phyloP scores from a whole-genome alignment of 768 basidiomycete genomes.

The Suillus plorans region DNA sequence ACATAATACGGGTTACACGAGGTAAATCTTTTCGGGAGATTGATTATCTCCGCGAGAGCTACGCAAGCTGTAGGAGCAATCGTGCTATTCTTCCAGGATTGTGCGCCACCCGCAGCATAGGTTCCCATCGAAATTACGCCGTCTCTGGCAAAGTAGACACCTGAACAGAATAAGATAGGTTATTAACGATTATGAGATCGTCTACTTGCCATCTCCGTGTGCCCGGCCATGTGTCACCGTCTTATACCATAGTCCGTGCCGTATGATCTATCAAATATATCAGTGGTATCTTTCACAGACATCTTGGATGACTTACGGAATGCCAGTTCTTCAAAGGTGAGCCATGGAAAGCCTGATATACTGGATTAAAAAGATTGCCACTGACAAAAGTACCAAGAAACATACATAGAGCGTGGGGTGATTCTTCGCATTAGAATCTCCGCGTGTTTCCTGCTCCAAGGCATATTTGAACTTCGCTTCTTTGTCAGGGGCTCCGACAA shows the following conservation, averaged over 20 bases:
- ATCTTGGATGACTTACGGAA: conserved; percentile 42
- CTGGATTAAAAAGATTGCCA: not conserved
- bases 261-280: conserved; percentile 50
- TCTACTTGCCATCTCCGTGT: conserved; percentile 54
- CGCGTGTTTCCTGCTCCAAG: conserved; percentile 37
- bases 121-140: conserved; percentile 44
- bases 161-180: conserved; percentile 26
- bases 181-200: not conserved
- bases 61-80: conserved; percentile 48
- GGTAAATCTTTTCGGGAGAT: conserved; percentile 55
- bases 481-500: conserved; percentile 69
- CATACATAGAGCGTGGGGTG: conserved; percentile 29
- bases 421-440: conserved; percentile 38
- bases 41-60: conserved; percentile 67
- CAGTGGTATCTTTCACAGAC: not conserved
- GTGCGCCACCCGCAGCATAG: conserved; percentile 38
- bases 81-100: conserved; percentile 51
- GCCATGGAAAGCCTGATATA: conserved; percentile 65
- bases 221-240: conserved; percentile 55
- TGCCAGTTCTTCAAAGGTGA: conserved; percentile 69
- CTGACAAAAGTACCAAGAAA: not conserved
- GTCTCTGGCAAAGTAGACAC: conserved; percentile 70
- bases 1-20: conserved; percentile 56
- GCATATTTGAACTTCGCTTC: conserved; percentile 62
- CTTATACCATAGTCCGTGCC: conserved; percentile 70